A percentile compares a stretch with the other conserved stretches of the same genome.
Conservation (phyloP, 345 rosid species). For the Gossypium stocksii region DNA sequence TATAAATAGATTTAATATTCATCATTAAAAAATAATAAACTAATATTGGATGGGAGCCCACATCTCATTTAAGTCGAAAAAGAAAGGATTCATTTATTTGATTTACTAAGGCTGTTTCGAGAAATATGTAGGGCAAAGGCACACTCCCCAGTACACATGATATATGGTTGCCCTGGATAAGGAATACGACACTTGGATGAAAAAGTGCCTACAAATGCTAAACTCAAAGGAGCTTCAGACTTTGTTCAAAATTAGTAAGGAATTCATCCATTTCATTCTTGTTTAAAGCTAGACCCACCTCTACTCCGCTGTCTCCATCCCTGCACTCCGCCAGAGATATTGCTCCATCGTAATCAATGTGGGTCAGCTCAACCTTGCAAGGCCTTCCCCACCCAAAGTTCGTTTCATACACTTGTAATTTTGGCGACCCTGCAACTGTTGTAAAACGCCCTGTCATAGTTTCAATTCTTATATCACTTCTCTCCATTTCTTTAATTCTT, state of each 20-base stretch:
- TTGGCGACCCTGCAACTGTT: conserved; percentile 36
- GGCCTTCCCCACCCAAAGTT: conserved; percentile 55
- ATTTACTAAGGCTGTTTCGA: too few species aligned
- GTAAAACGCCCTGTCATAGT: background rate
- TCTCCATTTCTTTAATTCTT: conserved; percentile 22
- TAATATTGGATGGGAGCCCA: too few species aligned
- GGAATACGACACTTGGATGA: background rate
- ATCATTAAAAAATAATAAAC: too few species aligned
- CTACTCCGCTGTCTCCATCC: conserved; percentile 26
- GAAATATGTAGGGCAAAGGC: too few species aligned
- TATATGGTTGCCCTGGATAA: too few species aligned
- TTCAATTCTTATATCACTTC: background rate
- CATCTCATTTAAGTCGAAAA: too few species aligned
- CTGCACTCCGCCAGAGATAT: conserved; percentile 28
- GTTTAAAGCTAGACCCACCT: background rate
- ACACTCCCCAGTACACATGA: too few species aligned
- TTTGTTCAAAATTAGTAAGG: background rate
- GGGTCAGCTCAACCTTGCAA: conserved; percentile 34
- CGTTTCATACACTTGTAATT: conserved; percentile 28
- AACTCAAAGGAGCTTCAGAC: background rate
- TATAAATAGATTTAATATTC: too few species aligned
- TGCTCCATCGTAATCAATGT: conserved; percentile 21
- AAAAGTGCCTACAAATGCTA: background rate
- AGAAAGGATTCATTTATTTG: too few species aligned
- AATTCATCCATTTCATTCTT: conserved; percentile 8